Conservation (phyloP, 768 basidiomycete genomes). For the Naematelia encephala region DNA sequence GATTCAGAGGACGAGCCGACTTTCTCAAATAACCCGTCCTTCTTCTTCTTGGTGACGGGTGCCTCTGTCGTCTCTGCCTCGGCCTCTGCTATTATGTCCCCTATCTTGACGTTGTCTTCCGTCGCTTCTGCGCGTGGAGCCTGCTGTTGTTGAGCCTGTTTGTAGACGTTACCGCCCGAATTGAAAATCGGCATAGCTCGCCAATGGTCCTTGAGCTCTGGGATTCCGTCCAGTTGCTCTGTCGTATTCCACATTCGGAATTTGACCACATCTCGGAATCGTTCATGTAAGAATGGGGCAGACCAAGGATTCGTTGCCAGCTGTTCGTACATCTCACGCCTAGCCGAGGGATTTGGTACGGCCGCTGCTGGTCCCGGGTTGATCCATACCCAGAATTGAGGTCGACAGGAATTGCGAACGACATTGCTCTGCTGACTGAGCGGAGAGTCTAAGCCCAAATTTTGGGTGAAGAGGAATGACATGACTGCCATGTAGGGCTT, state of each 20-base stretch:
- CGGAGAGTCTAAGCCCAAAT: conserved; percentile 72
- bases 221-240: conserved; percentile 86
- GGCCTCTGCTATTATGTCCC: conserved; percentile 30
- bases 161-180: conserved; percentile 50
- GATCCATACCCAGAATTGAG: conserved; percentile 97
- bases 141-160: conserved; percentile 30
- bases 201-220: conserved; percentile 89
- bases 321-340: conserved; percentile 74
- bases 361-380: conserved; percentile 94
- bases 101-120: conserved; percentile 24
- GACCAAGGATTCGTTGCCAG: conserved; percentile 85
- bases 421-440: conserved; percentile 51
- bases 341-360: conserved; percentile 76
- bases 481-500: conserved; percentile 94
- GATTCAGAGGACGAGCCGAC: conserved; percentile 82
- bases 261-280: conserved; percentile 86
- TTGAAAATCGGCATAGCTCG: conserved; percentile 79
- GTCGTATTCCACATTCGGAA: conserved; percentile 99
- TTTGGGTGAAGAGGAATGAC: conserved; percentile 95
- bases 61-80: conserved; percentile 27
- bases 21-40: conserved; percentile 67
- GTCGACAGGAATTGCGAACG: conserved; percentile 63
- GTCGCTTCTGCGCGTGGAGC: conserved; percentile 12
- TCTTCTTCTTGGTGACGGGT: conserved; percentile 37
- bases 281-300: conserved; percentile 85